Base-by-base conservation (phyloP, 2,329 filamentous ascomycete genomes). In the Pseudogymnoascus sp. region DNA sequence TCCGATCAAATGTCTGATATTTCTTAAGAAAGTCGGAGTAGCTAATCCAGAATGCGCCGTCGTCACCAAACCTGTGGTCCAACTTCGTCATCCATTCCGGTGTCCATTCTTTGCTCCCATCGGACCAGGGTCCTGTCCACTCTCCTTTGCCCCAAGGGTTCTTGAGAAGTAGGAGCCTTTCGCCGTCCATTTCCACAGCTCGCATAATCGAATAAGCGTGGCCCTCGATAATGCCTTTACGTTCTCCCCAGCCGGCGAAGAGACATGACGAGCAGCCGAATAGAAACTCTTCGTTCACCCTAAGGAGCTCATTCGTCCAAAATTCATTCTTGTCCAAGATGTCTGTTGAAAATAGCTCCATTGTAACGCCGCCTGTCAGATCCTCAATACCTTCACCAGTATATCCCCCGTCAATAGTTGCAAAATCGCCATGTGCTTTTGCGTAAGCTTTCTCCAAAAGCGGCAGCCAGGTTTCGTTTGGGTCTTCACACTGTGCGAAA, bases 391-490 rank as follows among this genome's bases (percentile, higher is more conserved):
- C 83, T 69, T 85, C 83, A 4, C 83, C 71, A n/a, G 68, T 69
- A 71, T 87, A 91, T 0, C 90, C 90, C 6, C 89, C 89, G 42
- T 89, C 83, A 35, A 96, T 89, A 1, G 87, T 82, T 17, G 81
- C 83, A 68, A 89, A 96, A 71, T 95, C 59, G 6, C 89, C 90
- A 69, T 95, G 90, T 0, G 88, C 88, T 74, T 95, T 95, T 19
- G 90, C 90, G 71, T 90, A 93, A 1, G 90, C 90, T 74, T 93
- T 93, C 71, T 93, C 89, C 1, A 93, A 78, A 23, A 95, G 76
- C 0, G 90, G 88, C 4, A 93, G 79, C 90, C 90, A 95, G 0
- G 89, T 93, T 74, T 93, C 90, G 71, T 91, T 91, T 35, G 87
- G 84, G 66, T 90, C 85, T 65, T 83, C 83, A 75, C 87, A 91